These are phyloP conservation scores for Ascochyta viciae-villosae DNA, from an alignment of 2,329 filamentous ascomycete genomes.

Conservation along the genomic window DNA sequence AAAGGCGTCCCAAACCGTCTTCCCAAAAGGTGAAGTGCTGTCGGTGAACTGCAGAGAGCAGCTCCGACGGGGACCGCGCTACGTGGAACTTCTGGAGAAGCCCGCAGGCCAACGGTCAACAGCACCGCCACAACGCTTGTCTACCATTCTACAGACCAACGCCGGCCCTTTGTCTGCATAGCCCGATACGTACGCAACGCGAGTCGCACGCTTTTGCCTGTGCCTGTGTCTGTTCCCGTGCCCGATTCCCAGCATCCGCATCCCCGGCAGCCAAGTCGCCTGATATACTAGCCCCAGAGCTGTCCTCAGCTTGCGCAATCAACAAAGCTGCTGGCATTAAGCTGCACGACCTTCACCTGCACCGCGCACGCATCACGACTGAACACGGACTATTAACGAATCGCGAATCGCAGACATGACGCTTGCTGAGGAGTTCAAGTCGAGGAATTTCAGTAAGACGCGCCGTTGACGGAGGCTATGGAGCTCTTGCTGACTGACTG, in stretches of 20 bases:
- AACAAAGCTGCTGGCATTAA: constrained; percentile 26
- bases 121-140: constrained; percentile 26
- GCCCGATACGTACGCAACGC: constrained; percentile 38
- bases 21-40: constrained; percentile 30
- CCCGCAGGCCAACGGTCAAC: constrained; percentile 27
- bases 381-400: neutral
- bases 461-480: constrained; percentile 9
- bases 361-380: constrained; percentile 16
- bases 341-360: constrained; percentile 2
- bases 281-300: constrained; percentile 30
- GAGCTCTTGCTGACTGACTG: constrained; percentile 43
- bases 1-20: constrained; percentile 19
- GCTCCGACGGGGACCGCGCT: constrained; percentile 31
- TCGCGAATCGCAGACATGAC: constrained; percentile 55
- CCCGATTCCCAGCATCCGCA: constrained; percentile 7
- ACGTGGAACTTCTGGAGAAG: constrained; percentile 45
- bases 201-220: constrained; percentile 30
- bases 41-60: constrained; percentile 25
- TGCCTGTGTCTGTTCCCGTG: neutral
- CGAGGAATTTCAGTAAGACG: constrained; percentile 70
- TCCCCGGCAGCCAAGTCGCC: constrained; percentile 22
- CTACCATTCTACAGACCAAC: constrained; percentile 24
- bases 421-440: constrained; percentile 67
- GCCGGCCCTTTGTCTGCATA: constrained; percentile 30
- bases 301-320: constrained; percentile 34